These are phyloP conservation scores for Xylaria sp. DNA, from an alignment of 495 filamentous ascomycete species.

Conservation along the genomic window DNA sequence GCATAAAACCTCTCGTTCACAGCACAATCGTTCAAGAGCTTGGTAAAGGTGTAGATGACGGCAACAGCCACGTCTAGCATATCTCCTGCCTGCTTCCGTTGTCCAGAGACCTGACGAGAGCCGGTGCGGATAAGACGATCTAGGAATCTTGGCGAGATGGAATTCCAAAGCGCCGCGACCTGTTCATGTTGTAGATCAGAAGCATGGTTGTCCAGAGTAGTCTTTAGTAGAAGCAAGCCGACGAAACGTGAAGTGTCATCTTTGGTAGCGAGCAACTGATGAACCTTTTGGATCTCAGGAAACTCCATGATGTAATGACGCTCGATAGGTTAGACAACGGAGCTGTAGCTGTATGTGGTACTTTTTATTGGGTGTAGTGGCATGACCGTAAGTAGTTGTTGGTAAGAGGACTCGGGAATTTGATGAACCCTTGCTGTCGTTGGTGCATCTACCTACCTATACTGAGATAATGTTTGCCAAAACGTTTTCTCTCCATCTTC, in stretches of 20 bases:
- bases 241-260: slow-evolving; percentile 72
- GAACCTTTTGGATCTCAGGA: slow-evolving; percentile 47
- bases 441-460: not conserved
- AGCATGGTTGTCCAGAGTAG: slow-evolving; percentile 62
- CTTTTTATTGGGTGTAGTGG: not conserved
- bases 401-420: not conserved
- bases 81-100: slow-evolving; percentile 50
- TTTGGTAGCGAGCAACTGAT: slow-evolving; percentile 58
- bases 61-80: slow-evolving; percentile 68
- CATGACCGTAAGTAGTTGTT: not conserved
- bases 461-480: not conserved
- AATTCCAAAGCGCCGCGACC: slow-evolving; percentile 55
- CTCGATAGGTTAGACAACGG: not conserved
- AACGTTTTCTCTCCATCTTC: not conserved
- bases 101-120: slow-evolving; percentile 34
- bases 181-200: slow-evolving; percentile 51
- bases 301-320: slow-evolving; percentile 29
- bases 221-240: slow-evolving; percentile 67
- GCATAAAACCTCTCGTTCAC: slow-evolving; percentile 53
- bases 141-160: slow-evolving; percentile 64
- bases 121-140: slow-evolving; percentile 64
- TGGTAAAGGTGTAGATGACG: slow-evolving; percentile 64
- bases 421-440: not conserved
- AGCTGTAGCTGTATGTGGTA: not conserved
- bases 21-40: slow-evolving; percentile 55